Evolutionary conservation across 352 stramenopile species (phyloP).

Genomic region (Globisporangium carolinianum): DNA sequence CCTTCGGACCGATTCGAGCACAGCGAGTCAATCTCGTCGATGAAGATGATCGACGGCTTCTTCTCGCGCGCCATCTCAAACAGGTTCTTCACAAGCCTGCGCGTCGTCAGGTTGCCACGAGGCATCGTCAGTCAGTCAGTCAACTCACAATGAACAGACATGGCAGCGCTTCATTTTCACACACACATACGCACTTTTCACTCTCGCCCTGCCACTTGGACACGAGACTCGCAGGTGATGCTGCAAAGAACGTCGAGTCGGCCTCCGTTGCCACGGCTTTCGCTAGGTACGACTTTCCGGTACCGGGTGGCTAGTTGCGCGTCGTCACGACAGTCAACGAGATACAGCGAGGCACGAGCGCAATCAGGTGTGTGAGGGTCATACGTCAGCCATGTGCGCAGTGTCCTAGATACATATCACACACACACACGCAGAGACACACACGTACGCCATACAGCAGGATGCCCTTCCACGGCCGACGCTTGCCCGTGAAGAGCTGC

Average conservation of each 20-base stretch:
- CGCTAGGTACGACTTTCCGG: conserved; percentile 95
- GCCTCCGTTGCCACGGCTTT: conserved; percentile 98
- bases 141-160: background rate
- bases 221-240: conserved; percentile 97
- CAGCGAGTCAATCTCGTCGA: conserved; percentile 98
- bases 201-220: conserved; percentile 98
- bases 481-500: conserved; percentile 94
- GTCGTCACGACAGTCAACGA: no score
- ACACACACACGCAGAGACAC: background rate
- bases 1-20: conserved; percentile 88
- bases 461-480: conserved; percentile 94
- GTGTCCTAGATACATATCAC: background rate
- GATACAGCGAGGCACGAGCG: background rate
- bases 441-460: conserved; percentile 94
- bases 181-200: conserved; percentile 49
- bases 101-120: background rate
- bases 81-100: conserved; percentile 94
- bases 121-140: background rate
- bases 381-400: background rate
- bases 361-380: background rate
- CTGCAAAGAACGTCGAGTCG: conserved; percentile 97
- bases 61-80: conserved; percentile 97
- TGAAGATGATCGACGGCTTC: conserved; percentile 94
- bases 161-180: no score
- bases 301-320: conserved; percentile 62